These are phyloP conservation scores for Microdochium bolleyi DNA, from an alignment of 2,329 filamentous ascomycete genomes.

Conservation along the genomic window DNA sequence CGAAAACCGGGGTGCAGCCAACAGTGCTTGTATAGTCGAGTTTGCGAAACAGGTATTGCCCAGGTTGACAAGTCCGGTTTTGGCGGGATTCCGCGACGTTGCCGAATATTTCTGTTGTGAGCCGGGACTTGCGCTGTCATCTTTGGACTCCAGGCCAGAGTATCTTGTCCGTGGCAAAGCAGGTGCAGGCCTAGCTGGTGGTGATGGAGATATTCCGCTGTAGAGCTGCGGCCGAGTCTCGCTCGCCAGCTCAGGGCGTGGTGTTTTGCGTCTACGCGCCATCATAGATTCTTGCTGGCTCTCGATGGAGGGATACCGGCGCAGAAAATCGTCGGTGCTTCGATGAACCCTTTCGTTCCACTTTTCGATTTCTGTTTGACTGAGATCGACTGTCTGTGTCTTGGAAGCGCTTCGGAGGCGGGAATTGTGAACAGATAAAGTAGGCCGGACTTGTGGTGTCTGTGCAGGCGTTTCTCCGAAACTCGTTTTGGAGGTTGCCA, in stretches of 20 bases:
- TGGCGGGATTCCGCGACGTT: conserved; percentile 26
- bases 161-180: conserved; percentile 67
- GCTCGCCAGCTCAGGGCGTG: conserved; percentile 18
- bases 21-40: conserved; percentile 76
- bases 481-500: conserved; percentile 31
- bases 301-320: conserved; percentile 68
- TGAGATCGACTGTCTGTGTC: conserved; percentile 30
- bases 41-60: conserved; percentile 88
- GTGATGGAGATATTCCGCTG: conserved; percentile 37
- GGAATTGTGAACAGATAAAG: conserved; percentile 7
- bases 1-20: conserved; percentile 63
- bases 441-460: conserved; percentile 6
- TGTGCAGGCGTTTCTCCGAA: conserved; percentile 5
- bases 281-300: conserved; percentile 54
- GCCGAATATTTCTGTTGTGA: conserved; percentile 30
- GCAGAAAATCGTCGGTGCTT: conserved; percentile 68
- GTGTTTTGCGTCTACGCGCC: conserved; percentile 20
- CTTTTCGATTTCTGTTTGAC: conserved; percentile 74
- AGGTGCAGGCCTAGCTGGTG: conserved; percentile 61
- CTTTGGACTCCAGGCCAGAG: conserved; percentile 53
- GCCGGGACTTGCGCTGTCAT: conserved; percentile 25
- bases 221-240: conserved; percentile 27
- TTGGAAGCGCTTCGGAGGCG: conserved; percentile 29
- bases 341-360: conserved; percentile 57
- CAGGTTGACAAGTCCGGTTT: conserved; percentile 73